Evolutionary conservation across 2,329 filamentous ascomycete genomes (phyloP).

Genomic region (Chaetomium sp.): DNA sequence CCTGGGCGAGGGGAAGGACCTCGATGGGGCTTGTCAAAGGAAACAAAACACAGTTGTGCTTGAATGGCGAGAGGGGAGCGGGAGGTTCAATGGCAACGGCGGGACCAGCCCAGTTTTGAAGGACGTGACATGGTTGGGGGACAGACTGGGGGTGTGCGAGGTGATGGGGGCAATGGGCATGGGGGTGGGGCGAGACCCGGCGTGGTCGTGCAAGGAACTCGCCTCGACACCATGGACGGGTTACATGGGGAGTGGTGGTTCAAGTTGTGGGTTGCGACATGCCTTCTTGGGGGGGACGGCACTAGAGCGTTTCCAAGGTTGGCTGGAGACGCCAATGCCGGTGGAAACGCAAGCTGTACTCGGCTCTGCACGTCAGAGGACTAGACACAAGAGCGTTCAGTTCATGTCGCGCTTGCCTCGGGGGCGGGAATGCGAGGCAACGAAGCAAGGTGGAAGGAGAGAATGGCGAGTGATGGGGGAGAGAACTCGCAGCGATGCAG

Average conservation of each 20-base stretch:
- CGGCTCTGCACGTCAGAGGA: not conserved
- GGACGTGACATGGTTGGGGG: constrained; percentile 6
- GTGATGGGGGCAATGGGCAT: not conserved
- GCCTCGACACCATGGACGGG: not conserved
- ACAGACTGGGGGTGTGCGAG: not conserved
- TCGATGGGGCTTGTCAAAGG: constrained; percentile 14
- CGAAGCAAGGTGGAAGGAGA: constrained; percentile 1
- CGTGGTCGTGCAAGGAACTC: not conserved
- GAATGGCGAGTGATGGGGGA: constrained; percentile 10
- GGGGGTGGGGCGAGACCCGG: constrained; percentile 1
- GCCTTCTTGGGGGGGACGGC: not conserved
- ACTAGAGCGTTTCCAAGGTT: not conserved
- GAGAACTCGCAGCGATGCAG: constrained; percentile 3
- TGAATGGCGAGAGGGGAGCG: constrained; percentile 16
- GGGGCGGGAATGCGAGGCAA: not conserved
- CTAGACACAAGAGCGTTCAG: not conserved
- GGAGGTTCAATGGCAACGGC: constrained; percentile 10
- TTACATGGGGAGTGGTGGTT: too few relatives aligned
- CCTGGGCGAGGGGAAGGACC: constrained; percentile 14
- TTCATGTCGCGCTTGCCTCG: not conserved
- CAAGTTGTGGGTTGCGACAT: not conserved
- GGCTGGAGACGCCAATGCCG: constrained; percentile 1
- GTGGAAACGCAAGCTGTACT: not conserved
- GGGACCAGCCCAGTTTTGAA: constrained; percentile 22
- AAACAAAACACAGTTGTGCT: constrained; percentile 11